These are phyloP conservation scores for Pseudogymnoascus sp. DNA, from an alignment of 2,329 filamentous ascomycete species.

Conservation along the genomic window DNA sequence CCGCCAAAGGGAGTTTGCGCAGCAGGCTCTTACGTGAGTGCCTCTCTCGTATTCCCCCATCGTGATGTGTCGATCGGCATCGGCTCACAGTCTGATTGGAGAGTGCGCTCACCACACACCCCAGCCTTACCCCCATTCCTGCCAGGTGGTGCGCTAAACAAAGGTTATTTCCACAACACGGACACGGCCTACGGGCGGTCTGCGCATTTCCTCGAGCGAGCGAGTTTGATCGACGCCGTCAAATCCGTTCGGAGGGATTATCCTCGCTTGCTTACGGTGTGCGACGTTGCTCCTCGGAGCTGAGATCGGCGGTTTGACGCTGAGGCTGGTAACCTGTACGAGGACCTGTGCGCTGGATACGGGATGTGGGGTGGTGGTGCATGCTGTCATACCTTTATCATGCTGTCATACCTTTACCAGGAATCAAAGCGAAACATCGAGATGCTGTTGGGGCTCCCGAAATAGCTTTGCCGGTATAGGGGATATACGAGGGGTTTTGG, in stretches of 20 bases:
- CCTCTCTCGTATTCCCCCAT: background rate
- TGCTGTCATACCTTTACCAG: slow-evolving; percentile 1
- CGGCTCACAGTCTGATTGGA: background rate
- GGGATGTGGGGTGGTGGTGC: background rate
- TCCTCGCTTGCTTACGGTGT: background rate
- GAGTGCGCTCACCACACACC: background rate
- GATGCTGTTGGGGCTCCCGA: background rate
- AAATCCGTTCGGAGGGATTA: background rate
- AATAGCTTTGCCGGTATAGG: background rate
- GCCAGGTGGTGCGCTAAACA: background rate
- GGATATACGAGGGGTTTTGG: background rate
- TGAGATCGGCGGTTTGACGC: background rate
- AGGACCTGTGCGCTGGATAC: background rate
- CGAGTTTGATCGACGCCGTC: background rate
- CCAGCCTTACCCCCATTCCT: background rate
- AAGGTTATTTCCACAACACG: slow-evolving; percentile 5
- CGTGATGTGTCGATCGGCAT: background rate
- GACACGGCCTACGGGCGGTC: background rate
- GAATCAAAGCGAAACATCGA: background rate
- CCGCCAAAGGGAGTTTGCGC: background rate
- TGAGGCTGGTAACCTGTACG: background rate
- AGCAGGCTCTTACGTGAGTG: background rate
- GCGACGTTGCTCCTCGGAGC: background rate
- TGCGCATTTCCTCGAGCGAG: background rate
- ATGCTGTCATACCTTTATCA: slow-evolving; percentile 1